Evolutionary conservation across 495 filamentous ascomycete genomes (phyloP).

Genomic region (Penicillium dipodomyicola): DNA sequence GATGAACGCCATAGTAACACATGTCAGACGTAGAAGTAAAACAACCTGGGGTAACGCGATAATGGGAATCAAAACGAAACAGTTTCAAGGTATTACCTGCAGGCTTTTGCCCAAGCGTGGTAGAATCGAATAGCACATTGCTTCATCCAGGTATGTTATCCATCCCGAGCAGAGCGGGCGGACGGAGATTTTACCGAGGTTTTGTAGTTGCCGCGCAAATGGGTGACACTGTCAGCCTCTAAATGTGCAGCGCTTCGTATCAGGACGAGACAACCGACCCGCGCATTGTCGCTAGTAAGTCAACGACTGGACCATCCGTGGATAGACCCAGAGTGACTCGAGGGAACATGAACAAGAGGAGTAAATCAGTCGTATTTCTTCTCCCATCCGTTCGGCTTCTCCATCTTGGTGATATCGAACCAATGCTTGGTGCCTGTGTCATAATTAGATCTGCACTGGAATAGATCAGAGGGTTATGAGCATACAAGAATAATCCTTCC

Average conservation of each 20-base stretch:
- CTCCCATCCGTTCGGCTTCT: conserved; percentile 81
- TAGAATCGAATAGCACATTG: neutral
- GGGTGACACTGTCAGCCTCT: conserved; percentile 10
- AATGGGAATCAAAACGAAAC: conserved; percentile 11
- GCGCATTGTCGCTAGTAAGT: conserved; percentile 24
- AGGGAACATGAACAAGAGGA: conserved; percentile 20
- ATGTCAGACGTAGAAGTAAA: conserved; percentile 16
- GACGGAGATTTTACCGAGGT: neutral
- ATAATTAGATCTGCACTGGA: conserved; percentile 5
- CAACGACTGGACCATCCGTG: conserved; percentile 20
- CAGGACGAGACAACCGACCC: conserved; percentile 20
- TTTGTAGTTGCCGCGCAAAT: conserved; percentile 13
- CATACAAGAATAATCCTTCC: conserved; percentile 96
- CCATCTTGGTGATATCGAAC: conserved; percentile 75
- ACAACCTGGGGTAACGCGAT: neutral
- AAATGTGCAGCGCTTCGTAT: conserved; percentile 19
- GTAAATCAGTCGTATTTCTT: conserved; percentile 51
- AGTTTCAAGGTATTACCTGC: neutral
- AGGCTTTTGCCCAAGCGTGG: neutral
- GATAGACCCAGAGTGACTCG: conserved; percentile 18
- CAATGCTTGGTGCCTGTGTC: conserved; percentile 70
- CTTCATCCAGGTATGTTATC: neutral
- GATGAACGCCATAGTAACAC: conserved; percentile 26
- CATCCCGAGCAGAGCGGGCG: neutral
- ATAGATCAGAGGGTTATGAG: conserved; percentile 3